phyloP scores from a whole-genome alignment of 108 stramenopile genomes.

The Conticribra guillardii region DNA sequence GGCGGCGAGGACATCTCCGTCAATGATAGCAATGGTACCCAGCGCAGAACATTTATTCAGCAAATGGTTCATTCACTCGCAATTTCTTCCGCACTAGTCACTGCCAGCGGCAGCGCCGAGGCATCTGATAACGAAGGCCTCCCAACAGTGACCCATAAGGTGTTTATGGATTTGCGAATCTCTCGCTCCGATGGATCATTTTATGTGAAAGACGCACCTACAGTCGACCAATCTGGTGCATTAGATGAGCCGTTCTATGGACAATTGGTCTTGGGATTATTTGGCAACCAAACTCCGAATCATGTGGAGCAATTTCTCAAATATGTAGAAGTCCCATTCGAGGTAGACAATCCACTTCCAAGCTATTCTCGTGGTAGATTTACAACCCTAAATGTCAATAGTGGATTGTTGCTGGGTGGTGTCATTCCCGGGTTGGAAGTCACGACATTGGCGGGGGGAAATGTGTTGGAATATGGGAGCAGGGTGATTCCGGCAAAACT shows the following conservation, averaged over 20 bases:
- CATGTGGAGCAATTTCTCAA: slow-evolving; percentile 67
- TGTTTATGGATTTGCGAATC: slow-evolving; percentile 80
- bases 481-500: slow-evolving; percentile 70
- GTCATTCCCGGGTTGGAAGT: slow-evolving; percentile 72
- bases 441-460: slow-evolving; percentile 61
- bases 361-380: slow-evolving; percentile 69
- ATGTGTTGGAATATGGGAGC: slow-evolving; percentile 69
- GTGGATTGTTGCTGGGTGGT: slow-evolving; percentile 75
- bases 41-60: slow-evolving; percentile 10
- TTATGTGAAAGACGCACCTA: slow-evolving; percentile 66
- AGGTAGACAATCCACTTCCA: slow-evolving; percentile 69
- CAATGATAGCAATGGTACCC: not conserved
- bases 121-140: slow-evolving; percentile 9
- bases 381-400: slow-evolving; percentile 62
- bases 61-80: slow-evolving; percentile 2
- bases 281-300: slow-evolving; percentile 67
- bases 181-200: slow-evolving; percentile 82
- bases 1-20: not conserved
- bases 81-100: not conserved
- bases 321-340: slow-evolving; percentile 58
- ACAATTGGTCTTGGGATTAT: slow-evolving; percentile 68
- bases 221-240: slow-evolving; percentile 19
- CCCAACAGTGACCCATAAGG: slow-evolving; percentile 67
- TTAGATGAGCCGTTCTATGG: slow-evolving; percentile 72
- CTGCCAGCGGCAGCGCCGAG: not conserved